These are phyloP conservation scores for Leccinum boreale DNA, from an alignment of 768 basidiomycete genomes.

Conservation along the genomic window DNA sequence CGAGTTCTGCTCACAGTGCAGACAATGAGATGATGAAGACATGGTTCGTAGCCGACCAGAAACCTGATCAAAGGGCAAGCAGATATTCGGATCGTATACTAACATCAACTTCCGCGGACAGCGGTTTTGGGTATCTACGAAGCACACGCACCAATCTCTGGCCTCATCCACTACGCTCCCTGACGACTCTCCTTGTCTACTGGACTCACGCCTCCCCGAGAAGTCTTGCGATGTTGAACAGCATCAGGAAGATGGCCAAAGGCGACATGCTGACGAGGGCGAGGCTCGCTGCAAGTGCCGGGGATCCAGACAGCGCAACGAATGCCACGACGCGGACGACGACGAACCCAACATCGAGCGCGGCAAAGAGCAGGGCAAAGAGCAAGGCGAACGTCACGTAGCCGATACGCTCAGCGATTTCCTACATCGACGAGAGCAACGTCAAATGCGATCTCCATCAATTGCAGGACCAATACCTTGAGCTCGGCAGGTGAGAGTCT, in stretches of 20 bases:
- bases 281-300: conserved; percentile 11
- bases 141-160: background rate
- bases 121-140: background rate
- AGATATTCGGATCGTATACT: background rate
- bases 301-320: conserved; percentile 8
- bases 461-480: conserved; percentile 15
- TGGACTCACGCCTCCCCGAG: background rate
- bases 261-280: conserved; percentile 11
- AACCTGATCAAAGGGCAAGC: background rate
- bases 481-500: conserved; percentile 22
- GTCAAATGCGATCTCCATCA: background rate
- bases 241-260: background rate
- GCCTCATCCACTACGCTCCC: background rate
- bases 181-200: background rate
- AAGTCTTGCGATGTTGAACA: background rate
- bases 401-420: conserved; percentile 12
- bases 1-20: background rate
- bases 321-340: conserved; percentile 17
- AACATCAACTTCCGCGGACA: background rate
- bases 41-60: background rate
- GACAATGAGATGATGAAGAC: background rate
- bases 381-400: conserved; percentile 15
- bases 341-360: conserved; percentile 21
- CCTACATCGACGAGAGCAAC: background rate
- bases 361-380: conserved; percentile 11